Evolutionary conservation across 495 filamentous ascomycete genomes (phyloP).

Genomic region (Saxophila tyrrhenica): DNA sequence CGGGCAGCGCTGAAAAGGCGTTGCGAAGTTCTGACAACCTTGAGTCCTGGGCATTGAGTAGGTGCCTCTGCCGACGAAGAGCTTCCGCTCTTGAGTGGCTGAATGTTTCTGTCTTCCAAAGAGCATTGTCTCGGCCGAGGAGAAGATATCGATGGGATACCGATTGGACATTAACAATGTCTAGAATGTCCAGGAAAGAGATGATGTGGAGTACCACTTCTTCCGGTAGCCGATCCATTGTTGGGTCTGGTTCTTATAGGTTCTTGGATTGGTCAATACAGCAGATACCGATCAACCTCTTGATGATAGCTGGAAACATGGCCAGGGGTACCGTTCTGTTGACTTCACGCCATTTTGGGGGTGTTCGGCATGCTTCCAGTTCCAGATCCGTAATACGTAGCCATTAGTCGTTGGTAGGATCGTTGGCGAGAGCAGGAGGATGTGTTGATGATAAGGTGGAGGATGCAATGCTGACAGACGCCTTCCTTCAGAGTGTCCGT

Average conservation of each 20-base stretch:
- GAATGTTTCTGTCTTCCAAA: slow-evolving; percentile 70
- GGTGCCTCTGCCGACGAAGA: slow-evolving; percentile 35
- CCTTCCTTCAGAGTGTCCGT: too few relatives aligned
- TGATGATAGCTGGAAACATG: too few relatives aligned
- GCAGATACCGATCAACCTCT: too few relatives aligned
- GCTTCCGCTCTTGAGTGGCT: slow-evolving; percentile 49
- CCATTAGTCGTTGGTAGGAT: too few relatives aligned
- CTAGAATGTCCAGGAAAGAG: slow-evolving; percentile 57
- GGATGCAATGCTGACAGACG: too few relatives aligned
- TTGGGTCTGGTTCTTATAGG: neutral
- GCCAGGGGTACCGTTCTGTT: too few relatives aligned
- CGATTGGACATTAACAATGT: slow-evolving; percentile 60
- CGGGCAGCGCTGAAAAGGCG: slow-evolving; percentile 24
- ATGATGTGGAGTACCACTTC: slow-evolving; percentile 68
- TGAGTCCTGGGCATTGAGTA: slow-evolving; percentile 26
- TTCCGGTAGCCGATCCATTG: slow-evolving; percentile 56
- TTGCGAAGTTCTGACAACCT: slow-evolving; percentile 24
- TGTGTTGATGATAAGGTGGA: too few relatives aligned
- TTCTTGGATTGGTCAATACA: too few relatives aligned
- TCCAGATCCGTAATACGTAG: too few relatives aligned
- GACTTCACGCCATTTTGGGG: too few relatives aligned
- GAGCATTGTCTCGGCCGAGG: slow-evolving; percentile 60
- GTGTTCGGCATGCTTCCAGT: too few relatives aligned
- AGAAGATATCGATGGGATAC: slow-evolving; percentile 55
- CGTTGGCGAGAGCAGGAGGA: too few relatives aligned